Evolutionary conservation across 768 basidiomycete genomes (phyloP).

Genomic region (Neoboletus magnificus): DNA sequence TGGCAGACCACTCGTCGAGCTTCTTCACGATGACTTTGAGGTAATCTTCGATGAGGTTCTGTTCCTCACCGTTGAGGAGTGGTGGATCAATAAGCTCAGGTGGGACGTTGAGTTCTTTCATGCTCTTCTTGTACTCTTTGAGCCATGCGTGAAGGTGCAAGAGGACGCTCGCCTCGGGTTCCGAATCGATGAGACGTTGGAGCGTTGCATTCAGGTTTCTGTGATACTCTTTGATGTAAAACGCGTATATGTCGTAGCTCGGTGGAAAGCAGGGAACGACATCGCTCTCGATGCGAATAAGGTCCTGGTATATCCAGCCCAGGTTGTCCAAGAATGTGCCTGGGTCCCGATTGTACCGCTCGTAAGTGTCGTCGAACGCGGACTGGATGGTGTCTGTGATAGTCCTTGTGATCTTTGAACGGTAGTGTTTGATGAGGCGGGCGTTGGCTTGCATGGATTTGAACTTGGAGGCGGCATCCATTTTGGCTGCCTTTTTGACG

Average conservation of each 20-base stretch:
- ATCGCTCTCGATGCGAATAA: slow-evolving; percentile 88
- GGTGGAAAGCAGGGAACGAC: slow-evolving; percentile 89
- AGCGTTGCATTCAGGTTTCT: slow-evolving; percentile 74
- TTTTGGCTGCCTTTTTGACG: slow-evolving; percentile 89
- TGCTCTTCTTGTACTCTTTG: slow-evolving; percentile 91
- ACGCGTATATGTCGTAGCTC: slow-evolving; percentile 84
- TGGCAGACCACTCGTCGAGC: slow-evolving; percentile 94
- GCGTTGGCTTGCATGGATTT: slow-evolving; percentile 92
- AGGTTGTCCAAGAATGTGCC: slow-evolving; percentile 72
- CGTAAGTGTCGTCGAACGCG: slow-evolving; percentile 67
- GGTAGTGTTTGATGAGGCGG: slow-evolving; percentile 91
- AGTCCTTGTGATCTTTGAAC: slow-evolving; percentile 79
- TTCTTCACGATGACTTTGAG: slow-evolving; percentile 89
- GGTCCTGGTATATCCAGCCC: slow-evolving; percentile 91
- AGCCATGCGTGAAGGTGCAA: slow-evolving; percentile 89
- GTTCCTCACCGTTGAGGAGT: slow-evolving; percentile 92
- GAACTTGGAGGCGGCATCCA: slow-evolving; percentile 91
- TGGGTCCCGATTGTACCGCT: slow-evolving; percentile 59
- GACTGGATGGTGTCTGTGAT: slow-evolving; percentile 74
- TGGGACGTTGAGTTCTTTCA: slow-evolving; percentile 89
- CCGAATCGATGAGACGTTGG: slow-evolving; percentile 62
- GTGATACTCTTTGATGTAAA: slow-evolving; percentile 88
- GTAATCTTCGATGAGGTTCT: slow-evolving; percentile 92
- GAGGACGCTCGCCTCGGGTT: slow-evolving; percentile 85
- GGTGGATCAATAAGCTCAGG: slow-evolving; percentile 82